A percentile compares a stretch with the other conserved stretches of the same genome.
phyloP scores from a whole-genome alignment of 768 basidiomycete genomes.

The Lentinula boryana region DNA sequence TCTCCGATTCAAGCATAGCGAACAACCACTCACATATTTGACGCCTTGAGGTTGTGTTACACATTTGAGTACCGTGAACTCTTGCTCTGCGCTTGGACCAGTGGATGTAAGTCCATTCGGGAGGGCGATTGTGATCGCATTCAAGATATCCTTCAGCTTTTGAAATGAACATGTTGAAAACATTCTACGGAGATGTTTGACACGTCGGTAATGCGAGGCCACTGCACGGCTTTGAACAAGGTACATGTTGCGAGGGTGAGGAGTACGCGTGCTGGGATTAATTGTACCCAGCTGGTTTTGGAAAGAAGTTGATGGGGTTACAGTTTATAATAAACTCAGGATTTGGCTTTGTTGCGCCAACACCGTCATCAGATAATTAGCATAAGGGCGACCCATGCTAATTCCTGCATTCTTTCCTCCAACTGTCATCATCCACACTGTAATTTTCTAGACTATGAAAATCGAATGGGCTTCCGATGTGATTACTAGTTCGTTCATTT shows the following conservation, averaged over 20 bases:
- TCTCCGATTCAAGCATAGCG: background rate
- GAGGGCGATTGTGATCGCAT: background rate
- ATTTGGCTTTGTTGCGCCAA: background rate
- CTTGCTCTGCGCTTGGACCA: background rate
- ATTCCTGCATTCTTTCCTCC: background rate
- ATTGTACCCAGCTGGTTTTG: background rate
- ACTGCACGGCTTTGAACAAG: background rate
- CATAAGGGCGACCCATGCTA: background rate
- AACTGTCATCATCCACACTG: background rate
- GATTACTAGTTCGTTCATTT: conserved; percentile 6
- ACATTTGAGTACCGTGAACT: background rate
- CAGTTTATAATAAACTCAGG: background rate
- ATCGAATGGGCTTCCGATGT: conserved; percentile 50
- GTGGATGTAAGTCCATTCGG: background rate
- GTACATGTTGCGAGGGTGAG: background rate
- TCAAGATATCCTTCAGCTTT: background rate
- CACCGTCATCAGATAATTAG: background rate
- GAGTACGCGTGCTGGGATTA: background rate
- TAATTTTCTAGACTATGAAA: conserved; percentile 29
- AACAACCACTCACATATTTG: no score
- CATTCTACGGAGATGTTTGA: background rate
- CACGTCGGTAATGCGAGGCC: background rate
- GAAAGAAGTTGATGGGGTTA: background rate
- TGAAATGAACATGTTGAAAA: background rate
- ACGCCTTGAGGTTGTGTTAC: background rate